A percentile compares a stretch with the other conserved stretches of the same genome.
Conservation (phyloP, 1,139 yeast genomes). For the Diutina ranongensis region DNA sequence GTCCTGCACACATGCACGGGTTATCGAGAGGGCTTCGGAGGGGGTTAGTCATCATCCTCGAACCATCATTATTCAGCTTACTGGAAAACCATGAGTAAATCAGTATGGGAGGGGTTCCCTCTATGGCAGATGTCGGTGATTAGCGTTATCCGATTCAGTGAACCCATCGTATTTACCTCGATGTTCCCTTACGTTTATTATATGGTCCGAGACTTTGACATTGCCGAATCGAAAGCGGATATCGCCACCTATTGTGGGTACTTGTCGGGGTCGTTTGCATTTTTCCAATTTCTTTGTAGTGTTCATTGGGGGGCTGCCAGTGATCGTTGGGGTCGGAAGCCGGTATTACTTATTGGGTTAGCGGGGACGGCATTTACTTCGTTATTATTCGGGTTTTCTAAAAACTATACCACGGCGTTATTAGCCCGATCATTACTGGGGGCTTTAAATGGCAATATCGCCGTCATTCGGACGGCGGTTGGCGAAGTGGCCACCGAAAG, state of each 20-base stretch:
- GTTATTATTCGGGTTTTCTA: conserved; percentile 10
- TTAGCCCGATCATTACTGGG: conserved; percentile 11
- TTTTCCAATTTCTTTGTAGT: conserved; percentile 11
- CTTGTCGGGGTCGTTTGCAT: conserved; percentile 11
- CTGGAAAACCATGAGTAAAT: neutral
- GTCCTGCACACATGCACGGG: too few relatives aligned
- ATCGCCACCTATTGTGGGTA: conserved; percentile 11
- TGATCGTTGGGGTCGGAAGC: conserved; percentile 11
- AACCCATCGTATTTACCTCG: conserved; percentile 12
- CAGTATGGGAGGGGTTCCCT: conserved; percentile 10
- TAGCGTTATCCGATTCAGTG: conserved; percentile 10
- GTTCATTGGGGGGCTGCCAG: conserved; percentile 12
- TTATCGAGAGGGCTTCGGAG: too few relatives aligned
- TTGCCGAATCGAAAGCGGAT: conserved; percentile 10
- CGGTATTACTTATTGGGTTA: conserved; percentile 10
- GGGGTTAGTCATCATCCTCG: neutral
- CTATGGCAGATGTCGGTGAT: conserved; percentile 11
- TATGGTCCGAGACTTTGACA: conserved; percentile 11
- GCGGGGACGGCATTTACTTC: conserved; percentile 10
- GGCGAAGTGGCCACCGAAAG: conserved; percentile 11
- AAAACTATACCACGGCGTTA: conserved; percentile 10
- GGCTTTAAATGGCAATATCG: conserved; percentile 11
- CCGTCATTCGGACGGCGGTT: conserved; percentile 11
- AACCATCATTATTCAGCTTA: neutral
- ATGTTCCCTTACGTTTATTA: conserved; percentile 12